Evolutionary conservation across 2,329 filamentous ascomycete genomes (phyloP).

Genomic region (Xylaria hypoxylon): DNA sequence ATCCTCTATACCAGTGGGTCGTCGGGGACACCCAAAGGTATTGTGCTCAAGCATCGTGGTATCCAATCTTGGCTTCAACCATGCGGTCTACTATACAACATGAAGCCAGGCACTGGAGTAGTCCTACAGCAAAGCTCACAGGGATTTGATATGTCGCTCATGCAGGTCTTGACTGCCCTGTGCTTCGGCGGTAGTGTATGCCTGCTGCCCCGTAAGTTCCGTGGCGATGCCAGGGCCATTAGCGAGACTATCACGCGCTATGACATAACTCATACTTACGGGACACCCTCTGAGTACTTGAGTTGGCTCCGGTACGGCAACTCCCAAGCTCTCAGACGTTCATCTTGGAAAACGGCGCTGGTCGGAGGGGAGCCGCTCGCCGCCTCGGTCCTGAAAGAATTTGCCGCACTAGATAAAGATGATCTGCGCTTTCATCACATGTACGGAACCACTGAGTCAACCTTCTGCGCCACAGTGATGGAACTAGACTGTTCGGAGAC

Average conservation of each 20-base stretch:
- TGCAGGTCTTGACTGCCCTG: constrained; percentile 53
- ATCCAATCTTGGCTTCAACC: constrained; percentile 37
- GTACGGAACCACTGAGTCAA: constrained; percentile 49
- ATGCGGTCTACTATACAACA: constrained; percentile 27
- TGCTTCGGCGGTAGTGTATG: constrained; percentile 52
- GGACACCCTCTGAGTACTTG: constrained; percentile 5
- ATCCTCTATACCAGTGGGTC: constrained; percentile 46
- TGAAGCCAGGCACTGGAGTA: constrained; percentile 18
- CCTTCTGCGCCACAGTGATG: constrained; percentile 20
- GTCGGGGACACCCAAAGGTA: constrained; percentile 52
- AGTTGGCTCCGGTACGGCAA: constrained; percentile 10
- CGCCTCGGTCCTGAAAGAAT: constrained; percentile 27
- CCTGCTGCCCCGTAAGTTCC: constrained; percentile 48
- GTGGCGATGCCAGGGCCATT: constrained; percentile 52
- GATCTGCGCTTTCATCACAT: constrained; percentile 41
- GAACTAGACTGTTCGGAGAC: constrained; percentile 9
- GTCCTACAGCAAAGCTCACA: constrained; percentile 55
- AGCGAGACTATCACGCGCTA: constrained; percentile 50
- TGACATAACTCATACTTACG: constrained; percentile 5
- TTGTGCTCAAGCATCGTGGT: constrained; percentile 30
- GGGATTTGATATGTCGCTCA: constrained; percentile 56
- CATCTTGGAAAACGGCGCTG: constrained; percentile 4
- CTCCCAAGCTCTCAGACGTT: background rate
- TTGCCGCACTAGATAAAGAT: constrained; percentile 21
- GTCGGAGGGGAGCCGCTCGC: constrained; percentile 32